These are phyloP conservation scores for Dipodascus albidus DNA, from an alignment of 805 yeast species.

Conservation along the genomic window DNA sequence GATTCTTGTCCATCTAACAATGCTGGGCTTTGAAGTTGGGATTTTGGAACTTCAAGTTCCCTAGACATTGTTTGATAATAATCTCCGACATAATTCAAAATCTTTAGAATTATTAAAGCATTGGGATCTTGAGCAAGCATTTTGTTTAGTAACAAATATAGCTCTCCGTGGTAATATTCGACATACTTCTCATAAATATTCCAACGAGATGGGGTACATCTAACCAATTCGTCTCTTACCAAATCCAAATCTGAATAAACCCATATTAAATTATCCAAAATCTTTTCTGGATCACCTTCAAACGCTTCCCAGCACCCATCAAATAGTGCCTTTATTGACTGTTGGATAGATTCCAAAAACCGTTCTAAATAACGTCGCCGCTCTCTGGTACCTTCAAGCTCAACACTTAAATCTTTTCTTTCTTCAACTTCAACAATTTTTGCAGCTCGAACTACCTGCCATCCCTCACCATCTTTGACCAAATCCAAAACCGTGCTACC, in stretches of 20 bases:
- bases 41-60: slow-evolving; percentile 38
- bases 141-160: slow-evolving; percentile 52
- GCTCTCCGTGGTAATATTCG: slow-evolving; percentile 52
- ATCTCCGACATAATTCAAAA: slow-evolving; percentile 67
- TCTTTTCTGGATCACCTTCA: slow-evolving; percentile 36
- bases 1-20: slow-evolving; percentile 66
- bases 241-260: slow-evolving; percentile 66
- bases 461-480: slow-evolving; percentile 53
- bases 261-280: slow-evolving; percentile 70
- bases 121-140: slow-evolving; percentile 64
- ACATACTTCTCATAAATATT: slow-evolving; percentile 50
- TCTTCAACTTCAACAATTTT: slow-evolving; percentile 76
- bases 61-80: slow-evolving; percentile 44
- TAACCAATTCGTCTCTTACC: slow-evolving; percentile 46
- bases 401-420: slow-evolving; percentile 55
- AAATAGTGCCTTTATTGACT: slow-evolving; percentile 56
- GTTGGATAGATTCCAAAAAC: slow-evolving; percentile 47
- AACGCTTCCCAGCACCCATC: slow-evolving; percentile 44
- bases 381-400: slow-evolving; percentile 16
- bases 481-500: slow-evolving; percentile 63
- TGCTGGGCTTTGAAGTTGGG: slow-evolving; percentile 34
- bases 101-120: slow-evolving; percentile 57
- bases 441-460: slow-evolving; percentile 58
- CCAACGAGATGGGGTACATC: slow-evolving; percentile 67
- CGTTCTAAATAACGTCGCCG: slow-evolving; percentile 51